A percentile compares a stretch with the other conserved stretches of the same genome.
These are phyloP conservation scores for Colletotrichum noveboracense DNA, from an alignment of 2,329 filamentous ascomycete species.

Conservation along the genomic window DNA sequence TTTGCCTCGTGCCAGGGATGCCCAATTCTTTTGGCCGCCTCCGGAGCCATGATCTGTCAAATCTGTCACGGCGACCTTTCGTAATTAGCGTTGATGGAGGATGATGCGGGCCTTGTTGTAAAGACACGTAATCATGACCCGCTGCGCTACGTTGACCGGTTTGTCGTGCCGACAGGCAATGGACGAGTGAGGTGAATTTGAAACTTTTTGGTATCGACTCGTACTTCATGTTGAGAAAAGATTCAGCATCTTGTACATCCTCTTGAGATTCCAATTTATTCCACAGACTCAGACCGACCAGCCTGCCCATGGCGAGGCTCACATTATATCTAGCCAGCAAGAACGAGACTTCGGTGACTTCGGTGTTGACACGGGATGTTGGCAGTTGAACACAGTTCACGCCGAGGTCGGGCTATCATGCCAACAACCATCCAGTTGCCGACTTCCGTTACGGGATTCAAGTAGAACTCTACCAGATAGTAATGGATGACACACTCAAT, in stretches of 20 bases:
- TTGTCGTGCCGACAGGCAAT: not conserved
- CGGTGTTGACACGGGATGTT: accelerated
- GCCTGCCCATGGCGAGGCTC: not conserved
- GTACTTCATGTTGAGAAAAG: not conserved
- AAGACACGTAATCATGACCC: not conserved
- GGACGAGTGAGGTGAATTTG: not conserved
- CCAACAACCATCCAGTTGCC: no score
- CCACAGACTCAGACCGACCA: not conserved
- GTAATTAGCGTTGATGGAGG: accelerated
- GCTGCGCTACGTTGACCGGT: accelerated
- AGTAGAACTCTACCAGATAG: accelerated
- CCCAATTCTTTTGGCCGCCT: no score
- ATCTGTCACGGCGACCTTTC: no score
- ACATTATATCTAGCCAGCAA: not conserved
- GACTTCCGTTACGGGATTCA: accelerated
- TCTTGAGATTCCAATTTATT: no score
- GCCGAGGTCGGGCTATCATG: no score
- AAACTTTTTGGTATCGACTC: accelerated
- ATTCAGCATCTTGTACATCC: no score
- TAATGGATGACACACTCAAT: accelerated
- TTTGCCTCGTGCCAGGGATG: not conserved
- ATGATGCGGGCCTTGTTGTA: accelerated
- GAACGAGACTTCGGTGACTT: not conserved
- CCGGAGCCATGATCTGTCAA: no score
- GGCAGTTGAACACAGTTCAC: not conserved